Conservation (phyloP, 176 grass and related monocot genomes). For the Oryza coarctata region DNA sequence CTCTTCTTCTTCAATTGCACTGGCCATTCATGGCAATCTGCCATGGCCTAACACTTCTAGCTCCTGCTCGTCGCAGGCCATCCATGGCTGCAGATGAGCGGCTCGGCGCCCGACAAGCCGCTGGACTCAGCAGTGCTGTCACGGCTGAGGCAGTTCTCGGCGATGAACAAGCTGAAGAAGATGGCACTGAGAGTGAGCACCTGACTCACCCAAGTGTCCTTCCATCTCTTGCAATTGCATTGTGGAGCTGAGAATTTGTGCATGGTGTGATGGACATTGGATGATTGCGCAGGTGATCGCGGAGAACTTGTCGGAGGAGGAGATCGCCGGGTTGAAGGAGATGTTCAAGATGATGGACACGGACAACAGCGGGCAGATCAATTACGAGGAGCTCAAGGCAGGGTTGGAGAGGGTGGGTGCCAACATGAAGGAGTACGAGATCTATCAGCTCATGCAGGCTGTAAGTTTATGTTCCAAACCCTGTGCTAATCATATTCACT, state of each 20-base stretch:
- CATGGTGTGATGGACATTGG: neutral
- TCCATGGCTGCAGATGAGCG: slow-evolving; percentile 44
- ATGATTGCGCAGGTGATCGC: slow-evolving; percentile 42
- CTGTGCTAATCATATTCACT: neutral
- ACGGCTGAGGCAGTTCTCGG: slow-evolving; percentile 53
- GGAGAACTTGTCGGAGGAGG: slow-evolving; percentile 57
- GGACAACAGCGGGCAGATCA: slow-evolving; percentile 61
- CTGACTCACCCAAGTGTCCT: neutral
- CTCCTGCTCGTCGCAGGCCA: slow-evolving; percentile 21
- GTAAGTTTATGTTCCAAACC: slow-evolving; percentile 27
- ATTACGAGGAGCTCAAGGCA: slow-evolving; percentile 58
- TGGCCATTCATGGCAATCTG: neutral
- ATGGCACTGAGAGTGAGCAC: slow-evolving; percentile 53
- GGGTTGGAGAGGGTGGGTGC: slow-evolving; percentile 45
- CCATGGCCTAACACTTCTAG: too few species aligned
- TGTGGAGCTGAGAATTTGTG: neutral
- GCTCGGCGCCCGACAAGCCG: slow-evolving; percentile 43
- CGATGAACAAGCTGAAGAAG: slow-evolving; percentile 64
- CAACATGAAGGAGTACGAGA: slow-evolving; percentile 51
- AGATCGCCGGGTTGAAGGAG: slow-evolving; percentile 56
- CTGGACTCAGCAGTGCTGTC: slow-evolving; percentile 59
- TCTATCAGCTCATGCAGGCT: slow-evolving; percentile 54
- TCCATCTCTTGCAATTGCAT: too few species aligned
- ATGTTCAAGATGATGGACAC: slow-evolving; percentile 73
- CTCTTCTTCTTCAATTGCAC: neutral